Conservation (phyloP, 768 basidiomycete species). For the Mycena galericulata region DNA sequence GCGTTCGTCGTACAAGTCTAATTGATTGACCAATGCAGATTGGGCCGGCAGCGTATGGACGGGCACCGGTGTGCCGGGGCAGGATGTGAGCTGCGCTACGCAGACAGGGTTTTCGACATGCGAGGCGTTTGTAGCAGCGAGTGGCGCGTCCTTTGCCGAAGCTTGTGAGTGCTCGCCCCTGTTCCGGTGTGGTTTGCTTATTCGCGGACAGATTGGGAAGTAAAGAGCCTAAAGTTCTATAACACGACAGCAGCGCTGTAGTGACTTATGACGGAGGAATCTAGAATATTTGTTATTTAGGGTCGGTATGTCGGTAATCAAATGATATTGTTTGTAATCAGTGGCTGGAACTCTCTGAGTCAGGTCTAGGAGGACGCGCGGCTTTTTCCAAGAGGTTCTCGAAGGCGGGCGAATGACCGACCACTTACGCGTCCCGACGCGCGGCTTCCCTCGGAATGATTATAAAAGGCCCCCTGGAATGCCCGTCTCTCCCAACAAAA, state of each 20-base stretch:
- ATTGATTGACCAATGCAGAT: background rate
- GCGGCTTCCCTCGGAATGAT: constrained; percentile 14
- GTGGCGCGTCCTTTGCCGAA: constrained; percentile 75
- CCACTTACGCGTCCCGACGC: constrained; percentile 40
- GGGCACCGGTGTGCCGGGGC: constrained; percentile 79
- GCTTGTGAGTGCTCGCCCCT: constrained; percentile 72
- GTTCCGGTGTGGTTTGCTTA: constrained; percentile 13
- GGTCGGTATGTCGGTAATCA: background rate
- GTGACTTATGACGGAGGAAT: background rate
- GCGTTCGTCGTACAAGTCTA: background rate
- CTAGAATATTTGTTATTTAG: no score
- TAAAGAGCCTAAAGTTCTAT: constrained; percentile 80
- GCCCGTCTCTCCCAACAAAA: constrained; percentile 2
- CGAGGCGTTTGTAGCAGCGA: constrained; percentile 78
- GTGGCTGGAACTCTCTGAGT: background rate
- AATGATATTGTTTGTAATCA: background rate
- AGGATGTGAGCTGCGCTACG: constrained; percentile 86
- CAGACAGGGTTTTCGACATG: constrained; percentile 88
- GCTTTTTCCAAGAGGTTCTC: constrained; percentile 4
- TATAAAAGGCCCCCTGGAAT: constrained; percentile 36
- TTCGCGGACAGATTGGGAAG: constrained; percentile 77
- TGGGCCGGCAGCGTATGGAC: constrained; percentile 85
- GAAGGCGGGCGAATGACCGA: background rate
- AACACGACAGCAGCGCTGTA: constrained; percentile 25
- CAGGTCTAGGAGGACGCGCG: background rate